Conservation (phyloP, 2,329 filamentous ascomycete genomes). For the Pseudofabraea citricarpa region DNA sequence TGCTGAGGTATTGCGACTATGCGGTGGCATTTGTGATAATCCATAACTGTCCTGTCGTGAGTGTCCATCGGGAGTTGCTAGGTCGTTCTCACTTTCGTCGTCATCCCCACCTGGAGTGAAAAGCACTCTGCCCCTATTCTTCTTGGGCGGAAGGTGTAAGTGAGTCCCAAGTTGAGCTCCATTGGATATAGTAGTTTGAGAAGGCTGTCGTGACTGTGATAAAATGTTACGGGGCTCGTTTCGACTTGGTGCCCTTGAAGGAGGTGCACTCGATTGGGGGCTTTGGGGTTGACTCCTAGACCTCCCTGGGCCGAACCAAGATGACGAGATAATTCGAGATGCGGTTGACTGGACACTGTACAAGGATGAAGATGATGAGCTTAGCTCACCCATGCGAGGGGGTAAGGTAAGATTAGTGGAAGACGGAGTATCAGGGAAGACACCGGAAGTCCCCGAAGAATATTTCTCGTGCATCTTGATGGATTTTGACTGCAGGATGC, state of each 20-base stretch:
- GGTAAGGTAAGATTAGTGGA: not conserved
- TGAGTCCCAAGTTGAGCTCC: not conserved
- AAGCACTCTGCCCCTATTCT: not conserved
- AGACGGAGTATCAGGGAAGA: not conserved
- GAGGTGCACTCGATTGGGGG: not conserved
- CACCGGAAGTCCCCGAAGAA: constrained; percentile 16
- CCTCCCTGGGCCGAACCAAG: constrained; percentile 1
- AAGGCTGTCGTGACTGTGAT: not conserved
- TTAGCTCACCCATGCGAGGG: not conserved
- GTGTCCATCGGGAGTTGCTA: not conserved
- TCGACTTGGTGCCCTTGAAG: not conserved
- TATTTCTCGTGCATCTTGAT: constrained; percentile 43
- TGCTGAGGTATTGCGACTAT: not conserved
- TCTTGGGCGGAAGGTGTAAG: not conserved
- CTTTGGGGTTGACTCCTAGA: not conserved
- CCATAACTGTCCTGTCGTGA: not conserved
- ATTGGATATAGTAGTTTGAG: not conserved
- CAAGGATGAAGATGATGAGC: not conserved
- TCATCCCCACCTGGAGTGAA: not conserved
- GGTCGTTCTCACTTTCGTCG: not conserved
- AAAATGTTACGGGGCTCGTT: not conserved
- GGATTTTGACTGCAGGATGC: constrained; percentile 54
- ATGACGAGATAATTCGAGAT: not conserved
- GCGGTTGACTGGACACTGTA: not conserved
- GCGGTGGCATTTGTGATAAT: not conserved